Conservation (phyloP, 768 basidiomycete genomes). For the Psilocybe azurescens region DNA sequence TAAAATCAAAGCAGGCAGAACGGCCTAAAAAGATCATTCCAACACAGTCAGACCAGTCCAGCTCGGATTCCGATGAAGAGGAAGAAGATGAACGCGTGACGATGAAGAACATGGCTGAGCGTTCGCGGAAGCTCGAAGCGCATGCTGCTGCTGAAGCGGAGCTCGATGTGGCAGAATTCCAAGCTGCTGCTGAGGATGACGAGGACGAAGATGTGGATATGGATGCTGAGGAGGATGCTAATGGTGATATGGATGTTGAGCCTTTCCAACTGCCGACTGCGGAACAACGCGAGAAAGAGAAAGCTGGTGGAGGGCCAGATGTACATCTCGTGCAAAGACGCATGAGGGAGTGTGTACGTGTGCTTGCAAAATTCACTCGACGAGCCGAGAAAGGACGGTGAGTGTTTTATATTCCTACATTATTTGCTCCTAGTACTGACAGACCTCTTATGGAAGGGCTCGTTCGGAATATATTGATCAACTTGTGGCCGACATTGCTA, state of each 20-base stretch:
- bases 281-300: constrained; percentile 76
- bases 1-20: constrained; percentile 59
- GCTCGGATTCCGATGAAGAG: constrained; percentile 45
- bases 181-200: constrained; percentile 54
- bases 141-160: constrained; percentile 70
- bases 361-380: constrained; percentile 75
- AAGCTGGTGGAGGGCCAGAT: constrained; percentile 69
- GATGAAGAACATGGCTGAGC: constrained; percentile 81
- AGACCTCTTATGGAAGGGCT: constrained; percentile 51
- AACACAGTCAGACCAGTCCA: constrained; percentile 47
- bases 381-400: constrained; percentile 72
- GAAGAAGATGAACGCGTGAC: constrained; percentile 65
- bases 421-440: constrained; percentile 11
- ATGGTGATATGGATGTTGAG: constrained; percentile 47
- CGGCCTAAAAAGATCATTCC: constrained; percentile 55
- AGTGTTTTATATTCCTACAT: constrained; percentile 24
- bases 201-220: constrained; percentile 50
- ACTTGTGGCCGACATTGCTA: constrained; percentile 86
- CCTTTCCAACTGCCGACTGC: constrained; percentile 72
- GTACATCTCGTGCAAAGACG: constrained; percentile 78
- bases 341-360: constrained; percentile 77
- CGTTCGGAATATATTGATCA: constrained; percentile 92
- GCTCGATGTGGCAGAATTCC: constrained; percentile 70
- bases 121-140: constrained; percentile 78
- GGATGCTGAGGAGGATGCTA: constrained; percentile 50